Evolutionary conservation across 1,284 basidiomycete species (phyloP).

Genomic region (Fomes fomentarius): DNA sequence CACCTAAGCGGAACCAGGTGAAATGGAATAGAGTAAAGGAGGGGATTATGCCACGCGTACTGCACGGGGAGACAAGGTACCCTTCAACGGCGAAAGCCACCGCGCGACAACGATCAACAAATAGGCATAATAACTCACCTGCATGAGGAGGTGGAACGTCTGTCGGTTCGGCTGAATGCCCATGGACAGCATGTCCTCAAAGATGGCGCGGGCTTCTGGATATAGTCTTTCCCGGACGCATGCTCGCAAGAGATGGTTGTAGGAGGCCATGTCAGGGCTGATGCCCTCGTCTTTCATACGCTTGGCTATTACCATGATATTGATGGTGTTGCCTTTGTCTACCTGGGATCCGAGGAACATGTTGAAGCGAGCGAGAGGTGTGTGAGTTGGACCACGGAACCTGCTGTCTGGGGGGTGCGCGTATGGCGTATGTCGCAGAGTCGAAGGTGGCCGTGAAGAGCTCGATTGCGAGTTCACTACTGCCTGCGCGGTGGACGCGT

Average conservation of each 20-base stretch:
- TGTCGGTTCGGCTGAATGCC: constrained; percentile 58
- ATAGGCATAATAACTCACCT: constrained; percentile 43
- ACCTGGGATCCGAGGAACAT: constrained; percentile 21
- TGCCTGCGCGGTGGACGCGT: constrained; percentile 21
- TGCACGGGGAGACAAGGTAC: too few relatives aligned
- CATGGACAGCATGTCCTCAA: constrained; percentile 70
- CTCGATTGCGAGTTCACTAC: not conserved
- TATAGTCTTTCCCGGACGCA: constrained; percentile 44
- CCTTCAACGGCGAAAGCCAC: too few relatives aligned
- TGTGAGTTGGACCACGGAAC: constrained; percentile 10
- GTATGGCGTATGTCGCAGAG: constrained; percentile 8
- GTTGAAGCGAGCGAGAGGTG: constrained; percentile 22
- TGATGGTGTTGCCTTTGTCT: constrained; percentile 1
- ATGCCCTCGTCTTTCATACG: constrained; percentile 59
- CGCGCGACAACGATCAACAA: not conserved
- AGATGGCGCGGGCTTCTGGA: constrained; percentile 66
- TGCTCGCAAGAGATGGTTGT: constrained; percentile 56
- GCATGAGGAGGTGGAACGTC: constrained; percentile 67
- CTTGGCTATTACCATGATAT: constrained; percentile 31
- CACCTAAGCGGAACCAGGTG: too few relatives aligned
- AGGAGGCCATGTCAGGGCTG: constrained; percentile 54
- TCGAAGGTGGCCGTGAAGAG: not conserved
- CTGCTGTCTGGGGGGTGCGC: constrained; percentile 3
- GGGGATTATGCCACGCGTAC: too few relatives aligned
- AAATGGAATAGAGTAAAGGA: too few relatives aligned